These are phyloP conservation scores for Blastomyces emzantsi DNA, from an alignment of 2,329 filamentous ascomycete genomes.

Conservation along the genomic window DNA sequence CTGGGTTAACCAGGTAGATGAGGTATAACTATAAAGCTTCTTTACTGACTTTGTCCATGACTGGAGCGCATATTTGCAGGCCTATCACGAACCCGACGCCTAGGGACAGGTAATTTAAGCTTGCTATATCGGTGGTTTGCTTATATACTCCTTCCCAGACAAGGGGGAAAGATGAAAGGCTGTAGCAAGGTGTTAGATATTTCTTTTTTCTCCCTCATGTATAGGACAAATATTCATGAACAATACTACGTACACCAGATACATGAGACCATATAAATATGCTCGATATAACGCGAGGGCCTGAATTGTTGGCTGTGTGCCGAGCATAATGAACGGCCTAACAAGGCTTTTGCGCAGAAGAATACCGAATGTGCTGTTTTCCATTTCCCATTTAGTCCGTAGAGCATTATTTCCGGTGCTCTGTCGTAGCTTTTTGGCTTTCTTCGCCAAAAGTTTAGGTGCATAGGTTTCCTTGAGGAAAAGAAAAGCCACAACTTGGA, in stretches of 20 bases:
- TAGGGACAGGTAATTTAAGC: conserved; percentile 55
- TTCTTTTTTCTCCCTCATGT: neutral
- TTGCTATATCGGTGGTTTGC: conserved; percentile 49
- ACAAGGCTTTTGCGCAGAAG: conserved; percentile 37
- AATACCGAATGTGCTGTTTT: conserved; percentile 25
- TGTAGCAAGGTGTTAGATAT: conserved; percentile 5
- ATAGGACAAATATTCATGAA: neutral
- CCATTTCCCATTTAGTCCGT: conserved; percentile 21
- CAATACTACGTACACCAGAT: conserved; percentile 40
- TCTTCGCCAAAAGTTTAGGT: conserved; percentile 52
- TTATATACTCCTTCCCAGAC: conserved; percentile 50
- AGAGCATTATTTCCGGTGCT: conserved; percentile 25
- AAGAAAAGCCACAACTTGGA: conserved; percentile 54
- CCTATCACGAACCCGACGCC: conserved; percentile 54
- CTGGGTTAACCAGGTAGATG: neutral
- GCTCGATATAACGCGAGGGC: conserved; percentile 48
- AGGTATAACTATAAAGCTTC: no score
- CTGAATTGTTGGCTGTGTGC: conserved; percentile 53
- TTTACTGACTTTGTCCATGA: conserved; percentile 19
- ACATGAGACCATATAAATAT: conserved; percentile 54
- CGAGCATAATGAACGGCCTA: conserved; percentile 49
- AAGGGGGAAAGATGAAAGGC: conserved; percentile 51
- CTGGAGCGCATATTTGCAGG: conserved; percentile 37
- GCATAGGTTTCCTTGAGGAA: conserved; percentile 58
- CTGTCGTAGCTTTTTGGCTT: conserved; percentile 42